Conservation (phyloP, 345 rosid genomes). For the Alliaria petiolata region DNA sequence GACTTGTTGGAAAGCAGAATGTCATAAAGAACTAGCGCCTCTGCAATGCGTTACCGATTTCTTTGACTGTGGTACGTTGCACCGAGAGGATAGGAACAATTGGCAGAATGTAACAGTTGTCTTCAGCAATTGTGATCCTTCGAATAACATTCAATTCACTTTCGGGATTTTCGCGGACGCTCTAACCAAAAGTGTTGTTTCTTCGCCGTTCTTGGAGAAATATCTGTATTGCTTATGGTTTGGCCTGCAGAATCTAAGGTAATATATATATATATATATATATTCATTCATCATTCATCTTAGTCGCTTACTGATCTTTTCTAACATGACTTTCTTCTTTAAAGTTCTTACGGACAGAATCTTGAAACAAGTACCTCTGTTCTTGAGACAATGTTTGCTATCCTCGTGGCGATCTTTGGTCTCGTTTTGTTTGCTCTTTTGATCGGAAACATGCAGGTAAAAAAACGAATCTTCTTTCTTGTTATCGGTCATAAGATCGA, state of each 20-base stretch:
- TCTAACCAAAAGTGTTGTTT: conserved; percentile 53
- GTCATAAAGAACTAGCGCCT: conserved; percentile 47
- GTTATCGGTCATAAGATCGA: conserved; percentile 22
- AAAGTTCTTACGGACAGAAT: conserved; percentile 54
- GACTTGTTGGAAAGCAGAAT: conserved; percentile 70
- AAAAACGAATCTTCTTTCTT: conserved; percentile 2
- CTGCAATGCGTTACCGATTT: conserved; percentile 39
- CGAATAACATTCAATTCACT: conserved; percentile 37
- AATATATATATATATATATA: too few relatives aligned
- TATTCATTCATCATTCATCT: not conserved
- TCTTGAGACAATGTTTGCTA: conserved; percentile 60
- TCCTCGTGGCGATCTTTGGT: conserved; percentile 50
- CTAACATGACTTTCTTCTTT: conserved; percentile 17
- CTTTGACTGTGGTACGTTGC: conserved; percentile 57
- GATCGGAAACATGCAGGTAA: conserved; percentile 66
- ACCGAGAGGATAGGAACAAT: conserved; percentile 12
- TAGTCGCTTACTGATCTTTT: not conserved
- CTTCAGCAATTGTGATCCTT: conserved; percentile 59
- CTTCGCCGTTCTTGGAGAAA: conserved; percentile 56
- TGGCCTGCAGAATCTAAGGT: conserved; percentile 94
- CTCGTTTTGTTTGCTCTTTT: conserved; percentile 64
- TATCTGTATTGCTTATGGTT: conserved; percentile 92
- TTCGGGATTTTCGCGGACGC: conserved; percentile 76
- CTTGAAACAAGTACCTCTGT: conserved; percentile 45
- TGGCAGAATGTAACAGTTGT: conserved; percentile 63